Conservation (phyloP, 2,329 filamentous ascomycete genomes). For the Fusarium sp. region DNA sequence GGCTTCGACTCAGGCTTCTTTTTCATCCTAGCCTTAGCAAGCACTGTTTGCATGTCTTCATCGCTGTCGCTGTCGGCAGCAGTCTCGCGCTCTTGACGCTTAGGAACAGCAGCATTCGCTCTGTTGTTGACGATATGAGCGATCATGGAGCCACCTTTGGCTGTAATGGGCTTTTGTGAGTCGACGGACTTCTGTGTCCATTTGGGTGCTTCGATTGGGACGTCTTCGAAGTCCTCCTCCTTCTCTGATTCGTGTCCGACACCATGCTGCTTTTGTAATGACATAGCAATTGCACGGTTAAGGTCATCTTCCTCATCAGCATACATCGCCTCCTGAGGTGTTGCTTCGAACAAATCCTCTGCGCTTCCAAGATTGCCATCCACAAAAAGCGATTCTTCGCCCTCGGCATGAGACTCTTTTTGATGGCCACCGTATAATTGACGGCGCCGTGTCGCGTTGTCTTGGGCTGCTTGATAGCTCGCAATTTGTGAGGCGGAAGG, state of each 20-base stretch:
- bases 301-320: conserved; percentile 71
- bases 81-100: conserved; percentile 44
- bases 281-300: conserved; percentile 85
- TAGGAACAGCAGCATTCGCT: conserved; percentile 71
- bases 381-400: conserved; percentile 63
- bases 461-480: conserved; percentile 46
- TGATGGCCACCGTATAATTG: conserved; percentile 45
- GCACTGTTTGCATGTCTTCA: conserved; percentile 81
- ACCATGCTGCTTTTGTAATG: conserved; percentile 74
- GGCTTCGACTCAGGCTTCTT: conserved; percentile 61
- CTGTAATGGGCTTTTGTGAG: conserved; percentile 63
- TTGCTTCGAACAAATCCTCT: conserved; percentile 41
- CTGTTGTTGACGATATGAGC: conserved; percentile 81
- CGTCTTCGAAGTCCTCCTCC: conserved; percentile 63
- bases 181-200: conserved; percentile 69
- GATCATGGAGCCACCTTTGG: conserved; percentile 70
- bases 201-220: conserved; percentile 59
- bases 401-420: conserved; percentile 47
- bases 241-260: conserved; percentile 54
- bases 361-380: conserved; percentile 49
- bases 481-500: conserved; percentile 37
- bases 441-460: conserved; percentile 46
- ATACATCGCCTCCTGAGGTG: conserved; percentile 55
- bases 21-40: conserved; percentile 76
- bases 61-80: conserved; percentile 75